Evolutionary conservation across 495 filamentous ascomycete species (phyloP), one percentile per base, ranked within the genome.

Genomic region (Hypoxylon perforatum): DNA sequence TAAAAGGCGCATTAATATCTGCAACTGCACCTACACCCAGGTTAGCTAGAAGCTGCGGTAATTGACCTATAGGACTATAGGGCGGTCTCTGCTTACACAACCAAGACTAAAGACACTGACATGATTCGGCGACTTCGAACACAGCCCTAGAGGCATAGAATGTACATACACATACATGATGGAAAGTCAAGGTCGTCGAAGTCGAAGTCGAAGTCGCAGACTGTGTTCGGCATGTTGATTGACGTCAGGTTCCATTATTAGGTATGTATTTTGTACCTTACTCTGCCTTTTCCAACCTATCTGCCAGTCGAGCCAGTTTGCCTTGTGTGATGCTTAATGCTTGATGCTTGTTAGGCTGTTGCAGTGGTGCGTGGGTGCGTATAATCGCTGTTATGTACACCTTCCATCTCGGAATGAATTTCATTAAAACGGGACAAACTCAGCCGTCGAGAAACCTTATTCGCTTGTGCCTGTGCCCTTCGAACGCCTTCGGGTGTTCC

Each of bases 211-310:
- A 63, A 63, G 53, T 50, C 53, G 58, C 53, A 58, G 62, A 58
- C 44, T 53, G 60, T 44, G n/a, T 57, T 69, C 61, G 55, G 60
- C 65, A 64, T 69, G 65, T 64, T 64, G 65, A 69, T 64, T 69
- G 65, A 69, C 65, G 65, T 69, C 63, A 69, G 65, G 65, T 69
- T 69, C 60, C 65, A 69, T 69, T 60, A 46, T 55, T 56, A 47
- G 10, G 22, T 57, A 10, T 18, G 36, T 41, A 49, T 51, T 35
- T 36, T 47, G 56, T 59, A 54, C 15, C 42, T 22, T 49, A 19
- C 10, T 25, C 11, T 54, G 18, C 10, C n/a, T n/a, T n/a, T n/a
- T n/a, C n/a, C n/a, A n/a, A 25, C 35, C 15, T 56, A 44, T 33
- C 3, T 23, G 19, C 12, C 18, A 22, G 19, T 42, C 9, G 36